Evolutionary conservation across 1,284 basidiomycete genomes (phyloP), one percentile per base, ranked within the genome.

Genomic region (Chondrostereum purpureum): DNA sequence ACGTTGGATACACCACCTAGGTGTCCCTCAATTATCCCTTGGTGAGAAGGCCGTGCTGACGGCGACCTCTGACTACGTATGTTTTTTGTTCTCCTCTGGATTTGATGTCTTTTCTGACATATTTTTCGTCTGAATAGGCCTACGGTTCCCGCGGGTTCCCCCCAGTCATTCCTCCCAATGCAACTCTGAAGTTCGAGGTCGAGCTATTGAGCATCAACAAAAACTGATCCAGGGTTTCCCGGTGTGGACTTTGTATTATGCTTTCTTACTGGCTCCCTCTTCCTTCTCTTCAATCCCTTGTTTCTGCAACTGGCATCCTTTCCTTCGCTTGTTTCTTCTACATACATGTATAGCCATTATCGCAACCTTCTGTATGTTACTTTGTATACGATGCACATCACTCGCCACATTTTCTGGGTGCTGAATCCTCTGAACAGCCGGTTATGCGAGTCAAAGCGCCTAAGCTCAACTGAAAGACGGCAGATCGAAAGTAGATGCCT

Each of bases 171-270:
- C 90, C 90, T 16, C 62, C 83, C 55, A 82, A 88, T 60, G 65
- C 88, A 19, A 83, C 78, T 27, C 75, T 93, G 62, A 76, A 68
- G 51, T 92, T 92, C 58, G 84, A 88, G 64, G 85, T 92, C 49
- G 87, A 92, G 68, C 70, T 92, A 47, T 50, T 91, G 48, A 72
- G 74, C 63, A 88, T 90, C 69, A 78, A 79, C 40, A 40, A n/a
- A 16, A 18, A 44, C 27, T 16, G 18, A 35, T 43, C 21, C 14
- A 19, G 19, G 38, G 16, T n/a, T n/a, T n/a, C n/a, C n/a, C n/a
- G n/a, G n/a, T n/a, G n/a, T 41, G 23, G 22, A 13, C 3, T 41
- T 14, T 6, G n/a, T 20, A 6, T 21, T 39, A 39, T 20, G 14
- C 14, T 33, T 10, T 33, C 11, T 33, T 33, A 33, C 27, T 33